Conservation (phyloP, 768 basidiomycete genomes). For the Boletellus sp. region DNA sequence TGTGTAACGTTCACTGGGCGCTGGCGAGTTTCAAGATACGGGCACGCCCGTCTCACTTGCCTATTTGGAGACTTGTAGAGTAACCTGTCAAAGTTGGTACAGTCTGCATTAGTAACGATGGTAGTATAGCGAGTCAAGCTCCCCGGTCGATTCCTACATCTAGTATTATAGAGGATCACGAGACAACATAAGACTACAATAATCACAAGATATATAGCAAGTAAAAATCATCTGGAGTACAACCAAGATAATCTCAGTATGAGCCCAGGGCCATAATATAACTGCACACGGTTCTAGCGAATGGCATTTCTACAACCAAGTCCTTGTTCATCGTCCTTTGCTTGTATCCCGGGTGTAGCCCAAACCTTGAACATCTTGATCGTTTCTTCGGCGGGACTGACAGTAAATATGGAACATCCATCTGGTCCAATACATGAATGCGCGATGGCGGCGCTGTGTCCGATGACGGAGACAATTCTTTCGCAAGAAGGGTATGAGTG, state of each 20-base stretch:
- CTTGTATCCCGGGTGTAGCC: slow-evolving; percentile 28
- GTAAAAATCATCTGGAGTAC: slow-evolving; percentile 1
- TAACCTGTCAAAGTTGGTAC: too few species aligned
- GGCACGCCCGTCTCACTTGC: not conserved
- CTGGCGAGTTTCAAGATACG: not conserved
- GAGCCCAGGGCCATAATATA: slow-evolving; percentile 7
- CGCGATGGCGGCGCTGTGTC: slow-evolving; percentile 52
- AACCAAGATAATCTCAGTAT: slow-evolving; percentile 5
- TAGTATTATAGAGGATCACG: not conserved
- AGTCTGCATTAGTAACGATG: not conserved
- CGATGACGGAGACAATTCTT: slow-evolving; percentile 50
- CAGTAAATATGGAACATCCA: slow-evolving; percentile 60
- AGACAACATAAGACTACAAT: slow-evolving; percentile 9
- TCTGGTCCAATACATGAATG: slow-evolving; percentile 63
- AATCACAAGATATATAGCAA: slow-evolving; percentile 10
- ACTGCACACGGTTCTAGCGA: slow-evolving; percentile 17
- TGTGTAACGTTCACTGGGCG: not conserved
- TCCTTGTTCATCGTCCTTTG: slow-evolving; percentile 19
- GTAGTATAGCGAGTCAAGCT: not conserved
- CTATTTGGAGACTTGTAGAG: not conserved
- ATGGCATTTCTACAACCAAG: slow-evolving; percentile 23
- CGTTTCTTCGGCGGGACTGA: slow-evolving; percentile 60
- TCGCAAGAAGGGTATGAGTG: slow-evolving; percentile 52
- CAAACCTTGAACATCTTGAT: slow-evolving; percentile 76
- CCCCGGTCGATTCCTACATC: too few species aligned